phyloP scores from a whole-genome alignment of 768 basidiomycete genomes.

The Pulveroboletus sp. region DNA sequence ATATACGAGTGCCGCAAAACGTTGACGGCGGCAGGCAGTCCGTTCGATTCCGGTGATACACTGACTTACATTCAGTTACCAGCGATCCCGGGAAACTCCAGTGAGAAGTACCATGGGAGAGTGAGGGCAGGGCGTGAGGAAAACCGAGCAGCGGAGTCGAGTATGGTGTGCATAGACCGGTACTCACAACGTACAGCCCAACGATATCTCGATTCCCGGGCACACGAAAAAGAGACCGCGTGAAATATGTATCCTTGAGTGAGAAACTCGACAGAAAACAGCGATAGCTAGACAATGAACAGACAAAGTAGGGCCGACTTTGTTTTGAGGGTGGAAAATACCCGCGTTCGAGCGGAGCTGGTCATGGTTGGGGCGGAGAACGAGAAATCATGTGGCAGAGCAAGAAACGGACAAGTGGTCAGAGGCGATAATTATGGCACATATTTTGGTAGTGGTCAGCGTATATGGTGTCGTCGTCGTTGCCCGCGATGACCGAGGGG shows the following conservation, averaged over 20 bases:
- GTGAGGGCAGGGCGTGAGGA: slow-evolving; percentile 3
- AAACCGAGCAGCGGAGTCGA: neutral
- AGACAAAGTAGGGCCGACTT: neutral
- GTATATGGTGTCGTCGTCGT: slow-evolving; percentile 17
- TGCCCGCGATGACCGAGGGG: slow-evolving; percentile 11
- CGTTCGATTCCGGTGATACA: neutral
- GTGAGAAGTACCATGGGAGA: neutral
- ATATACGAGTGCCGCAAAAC: neutral
- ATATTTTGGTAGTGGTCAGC: slow-evolving; percentile 1
- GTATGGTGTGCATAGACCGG: too few species aligned
- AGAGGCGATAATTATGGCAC: slow-evolving; percentile 26
- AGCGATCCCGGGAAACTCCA: neutral
- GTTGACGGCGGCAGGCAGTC: neutral
- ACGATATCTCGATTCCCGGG: neutral
- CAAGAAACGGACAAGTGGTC: slow-evolving; percentile 12
- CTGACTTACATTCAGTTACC: neutral
- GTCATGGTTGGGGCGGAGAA: slow-evolving; percentile 33
- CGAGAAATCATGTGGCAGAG: slow-evolving; percentile 22
- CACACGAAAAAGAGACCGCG: too few species aligned
- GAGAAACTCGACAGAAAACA: neutral
- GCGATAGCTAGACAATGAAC: neutral
- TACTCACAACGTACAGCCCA: neutral
- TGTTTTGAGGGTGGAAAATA: neutral
- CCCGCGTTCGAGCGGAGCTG: slow-evolving; percentile 34
- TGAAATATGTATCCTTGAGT: neutral